Evolutionary conservation across 495 filamentous ascomycete genomes (phyloP), one percentile per base, ranked within the genome.

Genomic region (Hypoxylon fragiforme): DNA sequence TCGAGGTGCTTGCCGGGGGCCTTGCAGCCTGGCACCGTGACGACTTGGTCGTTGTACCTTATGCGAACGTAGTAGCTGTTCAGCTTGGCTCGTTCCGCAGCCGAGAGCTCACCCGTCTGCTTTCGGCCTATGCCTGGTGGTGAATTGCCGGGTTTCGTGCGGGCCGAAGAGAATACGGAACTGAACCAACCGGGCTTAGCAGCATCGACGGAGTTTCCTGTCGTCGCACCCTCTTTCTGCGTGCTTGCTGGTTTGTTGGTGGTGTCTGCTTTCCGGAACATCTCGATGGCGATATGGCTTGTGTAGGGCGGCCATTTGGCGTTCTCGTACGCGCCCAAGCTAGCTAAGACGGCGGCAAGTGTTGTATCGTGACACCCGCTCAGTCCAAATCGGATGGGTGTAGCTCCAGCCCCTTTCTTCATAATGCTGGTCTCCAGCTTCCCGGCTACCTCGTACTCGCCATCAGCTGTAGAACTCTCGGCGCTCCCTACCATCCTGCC

Each of bases 361-460:
- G 94, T 97, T 7, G 94, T 97, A 69, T 98, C 94, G 66, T 98
- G 94, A 61, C 91, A 96, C 14, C 94, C 94, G 60, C 83, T 87
- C 57, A 98, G 72, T 3, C 82, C 87, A 37, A 79, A 74, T 14
- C 66, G 67, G 57, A 76, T 57, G 1, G 57, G 57, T 26, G 91
- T 77, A 54, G 83, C 86, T 56, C 86, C 78, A n/a, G 78, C 70
- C 43, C 79, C 68, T 65, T 73, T n/a, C 69, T 73, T 39, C 72
- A 69, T 32, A 12, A 52, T 16, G 62, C 60, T 37, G 67, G 70
- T 64, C 70, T 60, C 53, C 66, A 65, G 24, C 73, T 68, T 30
- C 72, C 74, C 39, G 22, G 43, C 57, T 7, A 82, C 64, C 60
- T 84, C 78, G 18, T 74, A 63, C 18, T 77, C 51, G 2, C 83